These are phyloP conservation scores for Triticum timopheevii DNA, from an alignment of 176 grass and related monocot species.

Conservation along the genomic window DNA sequence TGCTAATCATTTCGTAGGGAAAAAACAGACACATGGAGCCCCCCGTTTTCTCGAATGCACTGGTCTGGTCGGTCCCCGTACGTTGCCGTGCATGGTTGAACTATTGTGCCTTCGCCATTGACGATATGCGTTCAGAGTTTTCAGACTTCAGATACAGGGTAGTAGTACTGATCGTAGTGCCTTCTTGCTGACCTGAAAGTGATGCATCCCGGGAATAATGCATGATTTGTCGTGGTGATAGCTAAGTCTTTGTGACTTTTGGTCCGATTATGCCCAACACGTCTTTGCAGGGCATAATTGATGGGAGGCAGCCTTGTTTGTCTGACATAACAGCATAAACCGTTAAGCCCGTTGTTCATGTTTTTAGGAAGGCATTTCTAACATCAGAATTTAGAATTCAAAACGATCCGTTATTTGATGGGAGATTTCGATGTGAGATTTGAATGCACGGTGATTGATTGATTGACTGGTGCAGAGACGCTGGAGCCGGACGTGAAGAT, in stretches of 20 bases:
- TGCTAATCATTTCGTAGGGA: neutral
- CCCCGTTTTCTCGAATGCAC: neutral
- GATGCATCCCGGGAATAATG: neutral
- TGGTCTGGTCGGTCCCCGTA: neutral
- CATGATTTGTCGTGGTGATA: neutral
- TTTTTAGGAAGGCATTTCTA: neutral
- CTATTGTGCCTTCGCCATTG: neutral
- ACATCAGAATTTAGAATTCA: neutral
- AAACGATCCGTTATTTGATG: neutral
- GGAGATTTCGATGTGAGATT: neutral
- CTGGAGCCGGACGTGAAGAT: slow-evolving; percentile 93
- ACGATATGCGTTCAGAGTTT: neutral
- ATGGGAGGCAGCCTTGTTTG: neutral
- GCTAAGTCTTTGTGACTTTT: neutral
- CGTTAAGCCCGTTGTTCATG: neutral
- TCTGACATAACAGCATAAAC: neutral
- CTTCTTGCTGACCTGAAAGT: slow-evolving; percentile 22
- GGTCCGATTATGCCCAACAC: slow-evolving; percentile 10
- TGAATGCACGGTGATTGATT: neutral
- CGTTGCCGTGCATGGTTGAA: neutral
- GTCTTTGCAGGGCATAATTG: neutral
- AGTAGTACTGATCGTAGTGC: neutral
- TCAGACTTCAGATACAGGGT: neutral
- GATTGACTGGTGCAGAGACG: slow-evolving; percentile 40
- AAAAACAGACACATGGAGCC: neutral